Conservation (phyloP, 345 rosid genomes). For the Mallotus nudiflorus region DNA sequence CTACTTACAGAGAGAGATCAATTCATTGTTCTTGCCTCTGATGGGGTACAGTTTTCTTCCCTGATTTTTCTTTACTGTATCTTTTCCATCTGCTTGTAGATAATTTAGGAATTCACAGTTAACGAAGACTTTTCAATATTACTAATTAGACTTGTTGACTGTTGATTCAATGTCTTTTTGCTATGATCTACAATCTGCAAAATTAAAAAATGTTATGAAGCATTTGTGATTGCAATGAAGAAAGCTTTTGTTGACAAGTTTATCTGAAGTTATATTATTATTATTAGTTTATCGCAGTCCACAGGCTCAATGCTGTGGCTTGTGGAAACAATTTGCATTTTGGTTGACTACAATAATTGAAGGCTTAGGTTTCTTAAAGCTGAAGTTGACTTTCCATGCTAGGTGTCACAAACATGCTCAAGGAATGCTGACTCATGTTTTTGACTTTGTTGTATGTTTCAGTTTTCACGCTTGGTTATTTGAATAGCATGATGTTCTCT, state of each 20-base stretch:
- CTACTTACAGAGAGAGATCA: constrained; percentile 82
- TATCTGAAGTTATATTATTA: background rate
- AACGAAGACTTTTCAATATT: no score
- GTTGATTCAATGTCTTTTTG: background rate
- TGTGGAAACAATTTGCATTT: background rate
- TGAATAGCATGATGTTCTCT: background rate
- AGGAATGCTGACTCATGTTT: background rate
- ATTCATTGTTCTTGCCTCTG: constrained; percentile 96
- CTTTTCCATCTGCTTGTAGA: background rate
- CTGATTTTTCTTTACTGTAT: background rate
- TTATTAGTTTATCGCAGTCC: no score
- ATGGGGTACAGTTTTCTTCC: constrained; percentile 64
- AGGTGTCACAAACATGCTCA: background rate
- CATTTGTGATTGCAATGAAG: background rate
- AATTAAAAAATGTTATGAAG: background rate
- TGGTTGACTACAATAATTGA: background rate
- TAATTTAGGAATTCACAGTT: background rate
- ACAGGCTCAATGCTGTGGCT: background rate
- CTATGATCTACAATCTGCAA: background rate
- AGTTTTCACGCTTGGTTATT: background rate
- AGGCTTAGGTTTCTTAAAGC: no score
- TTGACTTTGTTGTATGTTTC: background rate
- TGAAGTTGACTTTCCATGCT: background rate
- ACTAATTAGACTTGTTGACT: background rate
- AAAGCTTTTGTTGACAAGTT: background rate